Percentiles rank a stretch among this genome's conserved stretches.
Conservation (phyloP, 163 green algal species). For the Scenedesmus sp. region DNA sequence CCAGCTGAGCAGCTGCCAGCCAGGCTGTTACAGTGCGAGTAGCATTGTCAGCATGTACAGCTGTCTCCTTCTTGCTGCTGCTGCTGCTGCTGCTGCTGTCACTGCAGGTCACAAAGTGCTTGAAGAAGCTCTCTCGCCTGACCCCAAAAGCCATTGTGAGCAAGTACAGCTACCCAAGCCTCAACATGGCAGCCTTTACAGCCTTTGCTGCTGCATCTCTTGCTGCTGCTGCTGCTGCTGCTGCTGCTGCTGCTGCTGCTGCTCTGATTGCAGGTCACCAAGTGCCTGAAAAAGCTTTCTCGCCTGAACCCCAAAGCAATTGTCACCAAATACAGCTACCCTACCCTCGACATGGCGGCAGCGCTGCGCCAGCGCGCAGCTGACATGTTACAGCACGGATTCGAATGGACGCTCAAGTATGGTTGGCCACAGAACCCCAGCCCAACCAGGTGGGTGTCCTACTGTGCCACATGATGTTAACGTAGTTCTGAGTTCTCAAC, state of each 20-base stretch:
- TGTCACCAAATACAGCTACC: background rate
- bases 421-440: conserved; percentile 47
- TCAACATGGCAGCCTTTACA: too few species aligned
- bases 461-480: background rate
- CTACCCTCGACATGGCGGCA: background rate
- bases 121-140: too few species aligned
- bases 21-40: too few species aligned
- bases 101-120: too few species aligned
- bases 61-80: too few species aligned
- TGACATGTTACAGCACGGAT: conserved; percentile 45
- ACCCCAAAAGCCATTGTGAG: too few species aligned
- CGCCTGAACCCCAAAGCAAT: conserved; percentile 20
- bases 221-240: conserved; percentile 13
- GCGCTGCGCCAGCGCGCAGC: conserved; percentile 37
- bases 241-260: background rate
- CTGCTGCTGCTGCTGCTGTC: too few species aligned
- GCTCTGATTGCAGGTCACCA: background rate
- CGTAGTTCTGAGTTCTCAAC: background rate
- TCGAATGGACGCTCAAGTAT: conserved; percentile 44
- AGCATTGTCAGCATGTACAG: too few species aligned
- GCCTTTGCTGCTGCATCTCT: too few species aligned
- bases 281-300: conserved; percentile 57
- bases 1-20: too few species aligned
- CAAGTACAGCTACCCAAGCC: too few species aligned
- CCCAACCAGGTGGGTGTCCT: background rate